Percentiles rank a stretch among this genome's conserved stretches.
These are phyloP conservation scores for Zea mays DNA, from an alignment of 176 grass and related monocot species.

Conservation along the genomic window DNA sequence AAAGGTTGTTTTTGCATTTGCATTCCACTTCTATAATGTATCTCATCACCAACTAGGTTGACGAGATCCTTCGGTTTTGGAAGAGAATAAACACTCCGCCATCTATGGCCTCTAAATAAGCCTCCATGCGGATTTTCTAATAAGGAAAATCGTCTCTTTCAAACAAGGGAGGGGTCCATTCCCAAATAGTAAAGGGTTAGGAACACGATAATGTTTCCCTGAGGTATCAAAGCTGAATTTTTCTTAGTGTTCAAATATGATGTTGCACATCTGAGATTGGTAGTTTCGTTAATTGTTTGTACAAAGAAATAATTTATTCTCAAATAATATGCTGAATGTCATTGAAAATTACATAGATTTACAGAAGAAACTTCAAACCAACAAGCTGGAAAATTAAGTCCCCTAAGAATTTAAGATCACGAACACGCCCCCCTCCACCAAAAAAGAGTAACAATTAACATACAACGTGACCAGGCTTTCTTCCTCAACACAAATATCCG, in stretches of 20 bases:
- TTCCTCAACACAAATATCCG: conserved; percentile 1
- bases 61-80: too few relatives aligned
- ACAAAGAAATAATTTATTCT: conserved; percentile 31
- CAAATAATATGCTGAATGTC: conserved; percentile 37
- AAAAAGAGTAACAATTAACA: conserved; percentile 12
- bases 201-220: too few relatives aligned
- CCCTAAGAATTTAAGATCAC: conserved; percentile 34
- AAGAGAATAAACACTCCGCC: too few relatives aligned
- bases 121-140: too few relatives aligned
- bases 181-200: too few relatives aligned
- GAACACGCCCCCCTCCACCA: background rate
- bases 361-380: conserved; percentile 32
- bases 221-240: too few relatives aligned
- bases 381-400: conserved; percentile 40
- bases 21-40: too few relatives aligned
- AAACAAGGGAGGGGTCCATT: too few relatives aligned
- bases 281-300: background rate
- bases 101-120: too few relatives aligned
- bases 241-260: background rate
- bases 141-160: too few relatives aligned
- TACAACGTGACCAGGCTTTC: conserved; percentile 11
- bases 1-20: too few relatives aligned
- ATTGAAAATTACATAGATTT: conserved; percentile 31
- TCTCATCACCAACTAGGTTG: too few relatives aligned
- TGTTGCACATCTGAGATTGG: background rate